Evolutionary conservation across 164 flowering plant genomes (phyloP), one percentile per base, ranked within the genome.

Genomic region (Piper betle): DNA sequence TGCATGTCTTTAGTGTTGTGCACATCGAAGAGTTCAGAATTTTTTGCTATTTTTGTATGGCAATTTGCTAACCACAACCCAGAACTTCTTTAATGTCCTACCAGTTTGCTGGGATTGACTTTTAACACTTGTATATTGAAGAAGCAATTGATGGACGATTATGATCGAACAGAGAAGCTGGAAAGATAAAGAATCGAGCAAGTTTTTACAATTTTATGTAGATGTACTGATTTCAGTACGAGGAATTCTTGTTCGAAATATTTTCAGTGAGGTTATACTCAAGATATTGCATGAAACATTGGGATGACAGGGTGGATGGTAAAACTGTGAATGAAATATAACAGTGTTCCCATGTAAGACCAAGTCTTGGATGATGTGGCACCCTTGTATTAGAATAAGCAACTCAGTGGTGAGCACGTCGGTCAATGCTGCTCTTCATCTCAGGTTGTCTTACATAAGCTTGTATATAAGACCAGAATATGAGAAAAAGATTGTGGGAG

Each of bases 71-170:
- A 3, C n/a, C 15, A n/a, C 18, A 0, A 6, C 16, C 8, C 39
- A 8, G 9, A 9, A 43, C 53, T 18, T 46, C n/a, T 55, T 4
- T 57, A 3, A 39, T 52, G 58, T 52, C 12, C 39, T 38, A 6
- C 56, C 84, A 93, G 97, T 88, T 90, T 53, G 39, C 64, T 4
- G 73, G 79, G 52, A 71, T 71, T 39, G 75, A 74, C 62, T 53
- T 70, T 76, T 10, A 62, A 69, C 39, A 71, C 76, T 63, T 77
- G 84, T 43, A 67, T 74, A 41, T 37, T 82, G 37, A 60, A 91
- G 62, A 63, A 64, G 70, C 74, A 81, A 68, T 64, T 88, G 66
- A 72, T 61, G 39, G 70, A 77, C 40, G 85, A 86, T 43, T 82
- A 90, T 17, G 69, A 78, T 67, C 88, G 90, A n/a, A 79, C 89